These are phyloP conservation scores for Macadamia integrifolia DNA, from an alignment of 164 flowering plant genomes.

Conservation along the genomic window DNA sequence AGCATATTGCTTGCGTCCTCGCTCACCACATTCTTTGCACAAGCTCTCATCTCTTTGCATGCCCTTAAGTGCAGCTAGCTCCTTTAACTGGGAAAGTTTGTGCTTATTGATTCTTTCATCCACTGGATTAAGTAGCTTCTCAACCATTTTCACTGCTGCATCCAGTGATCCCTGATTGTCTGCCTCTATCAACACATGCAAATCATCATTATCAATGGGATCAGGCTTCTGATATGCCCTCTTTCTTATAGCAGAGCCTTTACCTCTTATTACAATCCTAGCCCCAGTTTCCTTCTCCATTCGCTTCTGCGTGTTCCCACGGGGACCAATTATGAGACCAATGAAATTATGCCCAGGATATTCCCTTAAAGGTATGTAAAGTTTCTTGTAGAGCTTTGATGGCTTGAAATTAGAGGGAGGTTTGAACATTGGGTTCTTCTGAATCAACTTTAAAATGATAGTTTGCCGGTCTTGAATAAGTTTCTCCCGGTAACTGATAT, in stretches of 20 bases:
- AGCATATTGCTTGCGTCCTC: constrained; percentile 23
- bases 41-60: not conserved
- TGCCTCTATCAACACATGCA: constrained; percentile 46
- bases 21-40: constrained; percentile 21
- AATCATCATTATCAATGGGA: constrained; percentile 29
- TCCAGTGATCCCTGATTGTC: constrained; percentile 34
- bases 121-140: constrained; percentile 37
- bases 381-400: constrained; percentile 30
- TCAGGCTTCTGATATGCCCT: constrained; percentile 9
- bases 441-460: constrained; percentile 27
- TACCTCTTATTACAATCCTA: constrained; percentile 33
- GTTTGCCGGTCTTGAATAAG: constrained; percentile 25
- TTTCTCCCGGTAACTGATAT: constrained; percentile 14
- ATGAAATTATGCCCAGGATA: constrained; percentile 46
- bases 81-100: constrained; percentile 28
- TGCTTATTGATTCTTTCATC: constrained; percentile 22
- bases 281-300: constrained; percentile 52
- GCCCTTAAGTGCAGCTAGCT: constrained; percentile 28
- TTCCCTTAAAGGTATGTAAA: constrained; percentile 42
- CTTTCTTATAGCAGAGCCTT: constrained; percentile 19
- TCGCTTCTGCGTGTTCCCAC: constrained; percentile 36
- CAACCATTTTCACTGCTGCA: constrained; percentile 37
- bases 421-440: constrained; percentile 31
- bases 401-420: constrained; percentile 24
- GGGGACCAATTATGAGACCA: constrained; percentile 43